Base-by-base conservation (phyloP, 352 stramenopile genomes). In the Phytophthora uliginosa region DNA sequence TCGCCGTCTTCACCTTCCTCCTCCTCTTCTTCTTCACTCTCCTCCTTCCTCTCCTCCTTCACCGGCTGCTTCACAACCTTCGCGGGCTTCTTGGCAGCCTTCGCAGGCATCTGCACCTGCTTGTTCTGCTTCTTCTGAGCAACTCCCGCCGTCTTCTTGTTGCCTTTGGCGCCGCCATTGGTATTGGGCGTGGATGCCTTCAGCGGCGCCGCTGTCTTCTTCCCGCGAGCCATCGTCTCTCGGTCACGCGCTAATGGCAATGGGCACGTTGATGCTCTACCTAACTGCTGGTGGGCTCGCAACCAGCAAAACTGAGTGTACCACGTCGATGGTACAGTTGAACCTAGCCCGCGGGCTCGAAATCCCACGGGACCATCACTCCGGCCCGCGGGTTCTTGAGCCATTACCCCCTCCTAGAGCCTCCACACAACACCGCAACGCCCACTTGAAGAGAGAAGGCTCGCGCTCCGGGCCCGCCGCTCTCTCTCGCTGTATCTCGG, bases 1-100 rank as follows among this genome's bases (percentile, higher is more conserved):
- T 84, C 77, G 0, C 78, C 63, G 4, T 83, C 78, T 24, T 84
- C 77, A 1, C 78, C 65, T 10, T 83, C 65, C 5, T 83, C 76
- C n/a, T 84, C 54, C 15, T 78, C 33, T 34, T 55, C 62, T 61
- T 72, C 63, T 50, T 72, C 61, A 33, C 31, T 59, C 47, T 69
- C 73, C 55, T 55, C 57, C 55, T 65, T 76, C 18, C n/a, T 59
- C 40, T 69, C 73, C 55, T 55, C 57, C 52, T 65, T 76, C 18
- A 59, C 18, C 12, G 45, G 53, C 64, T 61, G 55, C 63, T 83
- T 81, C 10, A 71, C 59, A 55, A 45, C 55, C 62, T 78, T 66
- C 24, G 71, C 50, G 9, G 55, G 34, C 51, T 69, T 71, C 28
- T 81, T 78, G 50, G 9, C 38, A n/a, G 17, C 28, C 42, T 69